Evolutionary conservation across 441 rosid genomes (phyloP).

Genomic region (Macaranga tanarius): DNA sequence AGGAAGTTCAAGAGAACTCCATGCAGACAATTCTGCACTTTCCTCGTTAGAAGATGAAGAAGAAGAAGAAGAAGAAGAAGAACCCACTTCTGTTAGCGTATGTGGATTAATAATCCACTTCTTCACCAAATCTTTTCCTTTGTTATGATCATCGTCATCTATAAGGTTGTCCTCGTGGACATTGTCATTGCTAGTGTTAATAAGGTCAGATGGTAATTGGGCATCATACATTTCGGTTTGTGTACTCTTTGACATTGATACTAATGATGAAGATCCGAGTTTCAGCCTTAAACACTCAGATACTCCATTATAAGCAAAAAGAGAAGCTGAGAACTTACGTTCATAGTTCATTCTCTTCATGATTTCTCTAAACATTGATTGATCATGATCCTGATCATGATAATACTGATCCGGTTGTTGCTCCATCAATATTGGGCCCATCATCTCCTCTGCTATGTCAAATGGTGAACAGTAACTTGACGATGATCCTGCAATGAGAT

Average conservation of each 20-base stretch:
- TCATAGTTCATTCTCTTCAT: slow-evolving; percentile 37
- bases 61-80: slow-evolving; percentile 24
- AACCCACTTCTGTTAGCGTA: slow-evolving; percentile 13
- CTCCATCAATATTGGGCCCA: slow-evolving; percentile 29
- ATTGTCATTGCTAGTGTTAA: no score
- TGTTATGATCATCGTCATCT: background rate
- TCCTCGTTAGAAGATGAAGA: slow-evolving; percentile 22
- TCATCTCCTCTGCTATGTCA: slow-evolving; percentile 44
- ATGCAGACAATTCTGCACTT: slow-evolving; percentile 19
- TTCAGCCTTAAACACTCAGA: slow-evolving; percentile 37
- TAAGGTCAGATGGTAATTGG: no score
- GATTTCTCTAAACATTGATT: slow-evolving; percentile 27
- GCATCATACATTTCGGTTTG: no score
- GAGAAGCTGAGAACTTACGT: slow-evolving; percentile 47
- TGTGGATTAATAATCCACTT: slow-evolving; percentile 14
- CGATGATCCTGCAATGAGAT: slow-evolving; percentile 6
- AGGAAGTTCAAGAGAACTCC: slow-evolving; percentile 45
- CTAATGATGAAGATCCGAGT: background rate
- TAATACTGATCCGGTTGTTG: slow-evolving; percentile 1
- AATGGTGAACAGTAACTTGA: slow-evolving; percentile 33
- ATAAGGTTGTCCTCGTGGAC: background rate
- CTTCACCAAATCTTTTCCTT: slow-evolving; percentile 1
- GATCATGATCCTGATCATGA: slow-evolving; percentile 14
- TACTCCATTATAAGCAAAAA: slow-evolving; percentile 48
- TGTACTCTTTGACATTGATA: background rate